Base-by-base conservation (phyloP, 352 stramenopile species). In the Paralagenidium karlingii region DNA sequence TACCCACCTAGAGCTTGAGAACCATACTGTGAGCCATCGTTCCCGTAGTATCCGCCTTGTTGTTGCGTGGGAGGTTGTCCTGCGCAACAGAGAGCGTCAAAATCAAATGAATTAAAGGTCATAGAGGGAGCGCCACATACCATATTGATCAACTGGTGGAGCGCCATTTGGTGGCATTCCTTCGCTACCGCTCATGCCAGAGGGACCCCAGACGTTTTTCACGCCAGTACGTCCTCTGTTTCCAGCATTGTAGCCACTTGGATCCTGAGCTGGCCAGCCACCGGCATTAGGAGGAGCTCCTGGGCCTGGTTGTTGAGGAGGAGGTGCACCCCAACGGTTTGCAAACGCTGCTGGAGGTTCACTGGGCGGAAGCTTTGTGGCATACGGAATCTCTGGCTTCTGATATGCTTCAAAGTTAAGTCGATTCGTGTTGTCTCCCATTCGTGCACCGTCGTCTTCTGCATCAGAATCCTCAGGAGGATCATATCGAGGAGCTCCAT, bases 401-500 rank as follows among this genome's bases (percentile, higher is more conserved):
- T 92, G 80, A 59, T 92, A 92, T 1, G 78, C 78, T 44, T 88
- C 75, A 52, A 92, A 87, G 54, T 92, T 92, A 24, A 92, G 60
- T 2, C 65, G 70, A 53, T 84, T 78, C 16, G 65, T 41, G 15
- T 61, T 45, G 11, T 38, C 53, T 26, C 67, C 77, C 51, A 49
- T 60, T 47, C 68, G 74, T 36, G 68, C 59, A 27, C 82, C 69
- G 18, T 88, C 55, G 33, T 96, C 88, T 31, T 98, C 95, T 43
- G 97, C 88, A 45, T 98, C 94, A 33, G 94, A 95, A 27, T 97
- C 88, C 48, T 96, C 79, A 6, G 94, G 94, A 20, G 94, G 95
- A 10, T 90, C 71, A 59, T 99, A 99, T 12, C 82, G 66, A 18
- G 84, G 71, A 9, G 95, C 94, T 36, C 96, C 96, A 39, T 94